Evolutionary conservation across 345 rosid genomes (phyloP), one percentile per base, ranked within the genome.

Genomic region (Camelina sativa): DNA sequence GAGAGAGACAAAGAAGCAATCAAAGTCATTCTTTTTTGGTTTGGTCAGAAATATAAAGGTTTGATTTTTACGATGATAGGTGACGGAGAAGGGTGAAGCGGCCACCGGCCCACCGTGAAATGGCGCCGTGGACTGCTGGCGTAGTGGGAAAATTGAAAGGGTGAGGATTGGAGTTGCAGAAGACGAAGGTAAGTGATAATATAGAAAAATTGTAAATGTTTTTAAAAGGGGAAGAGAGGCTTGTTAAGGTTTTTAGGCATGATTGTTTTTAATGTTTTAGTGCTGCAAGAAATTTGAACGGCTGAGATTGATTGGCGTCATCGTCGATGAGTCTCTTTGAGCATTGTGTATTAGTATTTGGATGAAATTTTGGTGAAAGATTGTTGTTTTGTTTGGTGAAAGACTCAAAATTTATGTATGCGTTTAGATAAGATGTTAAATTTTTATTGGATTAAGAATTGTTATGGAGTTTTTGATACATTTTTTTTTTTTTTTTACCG

Each of bases 21-120:
- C 53, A 72, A 79, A 19, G 84, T 78, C 94, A 89, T 89, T 76
- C 28, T 59, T 32, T 5, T 5, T 9, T 35, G 8, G 8, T 28
- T 28, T 4, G 30, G 8, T 11, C 13, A 12, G n/a, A 19, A 19
- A 7, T 19, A 1, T 19, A 22, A 35, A 44, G 61, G 3, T 43
- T 20, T 0, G 35, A 37, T 56, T 52, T 19, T 60, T 25, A 38
- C 1, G 23, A 37, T 15, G 1, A 12, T 7, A 12, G 15, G 19
- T 9, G 32, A 6, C 51, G 57, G 52, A 37, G 59, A 28, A 17
- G 8, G 54, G 50, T 47, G 47, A 28, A 70, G 40, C 35, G 0
- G 0, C 30, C 30, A 28, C 30, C 30, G 30, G 30, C 5, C 66
- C 79, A 67, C 82, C 81, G 81, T 79, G 44, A 47, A 67, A 44